Evolutionary conservation across 2,329 filamentous ascomycete species (phyloP).

Genomic region (Fusarium humuli): DNA sequence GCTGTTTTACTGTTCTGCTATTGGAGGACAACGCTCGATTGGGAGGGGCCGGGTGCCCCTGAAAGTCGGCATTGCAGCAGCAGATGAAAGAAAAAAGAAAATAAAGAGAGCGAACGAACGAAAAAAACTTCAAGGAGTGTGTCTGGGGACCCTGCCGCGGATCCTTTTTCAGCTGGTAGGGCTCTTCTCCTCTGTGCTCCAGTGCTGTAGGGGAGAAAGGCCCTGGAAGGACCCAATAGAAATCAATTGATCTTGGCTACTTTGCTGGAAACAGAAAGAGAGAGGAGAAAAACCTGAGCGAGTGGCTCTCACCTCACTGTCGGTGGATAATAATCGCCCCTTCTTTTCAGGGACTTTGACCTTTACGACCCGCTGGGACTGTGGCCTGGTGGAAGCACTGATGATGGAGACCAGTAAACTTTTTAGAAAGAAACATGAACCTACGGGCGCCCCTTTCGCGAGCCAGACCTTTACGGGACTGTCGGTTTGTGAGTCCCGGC

Average conservation of each 20-base stretch:
- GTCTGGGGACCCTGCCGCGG: slow-evolving; percentile 39
- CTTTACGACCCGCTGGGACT: slow-evolving; percentile 30
- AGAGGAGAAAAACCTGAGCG: neutral
- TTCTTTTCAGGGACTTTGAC: slow-evolving; percentile 35
- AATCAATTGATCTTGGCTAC: neutral
- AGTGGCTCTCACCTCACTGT: slow-evolving; percentile 10
- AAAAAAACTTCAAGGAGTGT: slow-evolving; percentile 23
- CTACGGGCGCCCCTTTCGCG: slow-evolving; percentile 26
- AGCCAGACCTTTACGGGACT: slow-evolving; percentile 5
- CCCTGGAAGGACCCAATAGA: slow-evolving; percentile 7
- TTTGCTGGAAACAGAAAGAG: neutral
- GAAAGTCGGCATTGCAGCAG: slow-evolving; percentile 22
- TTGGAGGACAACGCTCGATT: slow-evolving; percentile 27
- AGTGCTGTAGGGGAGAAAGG: slow-evolving; percentile 7
- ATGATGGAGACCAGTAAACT: neutral
- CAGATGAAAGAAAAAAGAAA: slow-evolving; percentile 11
- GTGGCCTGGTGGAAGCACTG: slow-evolving; percentile 2
- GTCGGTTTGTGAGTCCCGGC: slow-evolving; percentile 22
- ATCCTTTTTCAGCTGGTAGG: slow-evolving; percentile 45
- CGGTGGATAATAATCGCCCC: slow-evolving; percentile 30
- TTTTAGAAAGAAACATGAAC: slow-evolving; percentile 7
- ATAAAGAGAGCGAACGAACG: neutral
- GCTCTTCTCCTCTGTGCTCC: slow-evolving; percentile 13
- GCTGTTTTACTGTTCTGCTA: slow-evolving; percentile 14
- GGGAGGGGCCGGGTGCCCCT: slow-evolving; percentile 33